Conservation (phyloP, 495 filamentous ascomycete genomes). For the Penicillium atrosanguineum region DNA sequence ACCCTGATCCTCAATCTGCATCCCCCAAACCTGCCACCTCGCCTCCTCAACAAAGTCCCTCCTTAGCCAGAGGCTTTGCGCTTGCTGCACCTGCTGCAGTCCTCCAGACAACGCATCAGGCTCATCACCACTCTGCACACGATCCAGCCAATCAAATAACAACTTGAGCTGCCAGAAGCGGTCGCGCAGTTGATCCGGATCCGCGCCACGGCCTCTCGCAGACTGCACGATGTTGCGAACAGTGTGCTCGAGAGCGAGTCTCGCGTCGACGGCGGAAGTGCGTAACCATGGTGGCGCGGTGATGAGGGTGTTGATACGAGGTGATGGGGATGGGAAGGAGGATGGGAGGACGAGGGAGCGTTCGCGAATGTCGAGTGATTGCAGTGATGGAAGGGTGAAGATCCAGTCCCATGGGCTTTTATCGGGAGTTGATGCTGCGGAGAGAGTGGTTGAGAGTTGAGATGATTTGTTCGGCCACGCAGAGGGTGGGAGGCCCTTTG, state of each 20-base stretch:
- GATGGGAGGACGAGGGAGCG: conserved; percentile 68
- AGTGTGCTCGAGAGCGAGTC: conserved; percentile 66
- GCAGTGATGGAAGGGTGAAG: conserved; percentile 62
- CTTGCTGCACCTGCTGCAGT: conserved; percentile 25
- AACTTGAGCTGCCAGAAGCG: conserved; percentile 70
- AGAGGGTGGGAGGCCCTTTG: conserved; percentile 32
- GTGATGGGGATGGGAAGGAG: conserved; percentile 37
- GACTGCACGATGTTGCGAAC: conserved; percentile 54
- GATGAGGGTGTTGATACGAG: conserved; percentile 31
- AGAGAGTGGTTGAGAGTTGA: conserved; percentile 20
- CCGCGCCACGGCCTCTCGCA: conserved; percentile 31
- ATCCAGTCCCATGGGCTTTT: conserved; percentile 69
- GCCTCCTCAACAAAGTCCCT: conserved; percentile 43
- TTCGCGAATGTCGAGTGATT: conserved; percentile 71
- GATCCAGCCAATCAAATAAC: conserved; percentile 80
- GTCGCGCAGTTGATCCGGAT: conserved; percentile 52
- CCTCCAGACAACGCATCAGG: conserved; percentile 35
- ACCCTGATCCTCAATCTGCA: conserved; percentile 62
- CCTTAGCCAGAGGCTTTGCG: conserved; percentile 38
- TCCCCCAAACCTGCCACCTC: conserved; percentile 49
- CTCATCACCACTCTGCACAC: conserved; percentile 29
- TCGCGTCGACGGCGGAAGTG: conserved; percentile 72
- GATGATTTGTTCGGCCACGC: conserved; percentile 22
- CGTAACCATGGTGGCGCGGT: conserved; percentile 42
- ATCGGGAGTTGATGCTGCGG: conserved; percentile 36